Evolutionary conservation across 805 yeast genomes (phyloP).

Genomic region (Kodamaea nitidulidarum): DNA sequence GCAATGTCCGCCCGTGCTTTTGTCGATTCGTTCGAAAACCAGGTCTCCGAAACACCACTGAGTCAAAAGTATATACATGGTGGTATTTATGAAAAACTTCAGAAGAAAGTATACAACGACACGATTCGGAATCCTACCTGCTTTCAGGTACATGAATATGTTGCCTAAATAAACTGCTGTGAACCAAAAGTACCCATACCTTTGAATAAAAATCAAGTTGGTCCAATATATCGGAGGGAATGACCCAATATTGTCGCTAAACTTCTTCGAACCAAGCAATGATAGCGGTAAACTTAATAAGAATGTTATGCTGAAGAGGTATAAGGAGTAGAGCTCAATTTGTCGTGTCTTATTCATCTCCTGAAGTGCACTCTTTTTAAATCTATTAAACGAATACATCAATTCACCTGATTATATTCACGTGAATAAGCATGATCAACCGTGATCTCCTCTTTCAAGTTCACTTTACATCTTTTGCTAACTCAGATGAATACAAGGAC

Average conservation of each 20-base stretch:
- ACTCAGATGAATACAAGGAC: background rate
- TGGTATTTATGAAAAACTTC: constrained; percentile 13
- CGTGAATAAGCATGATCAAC: background rate
- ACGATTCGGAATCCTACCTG: constrained; percentile 5
- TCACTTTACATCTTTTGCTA: background rate
- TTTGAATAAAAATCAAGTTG: constrained; percentile 22
- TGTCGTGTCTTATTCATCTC: background rate
- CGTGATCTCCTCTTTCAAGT: too few species aligned
- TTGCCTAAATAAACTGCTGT: constrained; percentile 17
- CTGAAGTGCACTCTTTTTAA: background rate
- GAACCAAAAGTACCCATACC: constrained; percentile 30
- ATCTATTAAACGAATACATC: background rate
- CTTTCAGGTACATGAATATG: constrained; percentile 8
- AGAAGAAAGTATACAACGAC: constrained; percentile 5
- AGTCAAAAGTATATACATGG: constrained; percentile 11
- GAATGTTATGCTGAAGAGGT: constrained; percentile 12
- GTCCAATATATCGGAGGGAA: constrained; percentile 12
- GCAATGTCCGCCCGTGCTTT: constrained; percentile 38
- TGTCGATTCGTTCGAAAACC: constrained; percentile 25
- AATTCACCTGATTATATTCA: background rate
- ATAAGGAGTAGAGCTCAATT: background rate
- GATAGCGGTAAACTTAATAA: constrained; percentile 22
- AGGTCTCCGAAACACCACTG: constrained; percentile 36
- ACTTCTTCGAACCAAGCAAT: constrained; percentile 10
- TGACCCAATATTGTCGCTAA: constrained; percentile 12